These are phyloP conservation scores for Gracilaria gracilis DNA, from an alignment of 23 red algal genomes.

Conservation along the genomic window DNA sequence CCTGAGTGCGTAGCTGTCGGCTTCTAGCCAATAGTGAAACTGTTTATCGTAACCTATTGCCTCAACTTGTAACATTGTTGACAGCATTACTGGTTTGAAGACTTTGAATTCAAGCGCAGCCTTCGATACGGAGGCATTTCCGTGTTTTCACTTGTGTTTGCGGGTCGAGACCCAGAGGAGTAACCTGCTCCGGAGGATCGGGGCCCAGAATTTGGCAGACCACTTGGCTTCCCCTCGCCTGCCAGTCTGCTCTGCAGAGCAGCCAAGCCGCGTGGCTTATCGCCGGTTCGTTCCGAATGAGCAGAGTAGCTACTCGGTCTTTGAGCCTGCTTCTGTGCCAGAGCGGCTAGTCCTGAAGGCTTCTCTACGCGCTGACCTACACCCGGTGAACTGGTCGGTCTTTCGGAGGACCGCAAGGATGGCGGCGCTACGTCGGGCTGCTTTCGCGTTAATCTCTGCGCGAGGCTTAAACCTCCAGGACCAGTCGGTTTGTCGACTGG, in stretches of 20 bases:
- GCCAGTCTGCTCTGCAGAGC: not conserved
- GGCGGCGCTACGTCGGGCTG: not conserved
- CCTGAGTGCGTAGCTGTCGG: not conserved
- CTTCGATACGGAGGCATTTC: conserved; percentile 5
- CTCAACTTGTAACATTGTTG: conserved; percentile 2
- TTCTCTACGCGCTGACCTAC: not conserved
- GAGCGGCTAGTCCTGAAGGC: not conserved
- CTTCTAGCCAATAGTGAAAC: not conserved
- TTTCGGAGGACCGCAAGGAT: not conserved
- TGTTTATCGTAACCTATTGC: not conserved
- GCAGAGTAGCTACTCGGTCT: not conserved
- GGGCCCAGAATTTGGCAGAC: not conserved
- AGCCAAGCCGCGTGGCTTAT: not conserved
- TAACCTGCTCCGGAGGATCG: not conserved
- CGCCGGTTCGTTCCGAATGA: not conserved
- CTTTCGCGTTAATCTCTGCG: not conserved
- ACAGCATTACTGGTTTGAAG: conserved; percentile 1
- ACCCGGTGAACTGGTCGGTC: not conserved
- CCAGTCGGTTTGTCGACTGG: conserved; percentile 5
- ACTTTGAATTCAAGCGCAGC: not conserved
- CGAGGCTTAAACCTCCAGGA: not conserved
- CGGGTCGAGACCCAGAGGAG: not conserved
- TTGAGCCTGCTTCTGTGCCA: conserved; percentile 17
- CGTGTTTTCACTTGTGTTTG: not conserved
- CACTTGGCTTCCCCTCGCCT: conserved; percentile 9